Conservation (phyloP, 495 filamentous ascomycete genomes). For the Aspergillus sclerotioniger region DNA sequence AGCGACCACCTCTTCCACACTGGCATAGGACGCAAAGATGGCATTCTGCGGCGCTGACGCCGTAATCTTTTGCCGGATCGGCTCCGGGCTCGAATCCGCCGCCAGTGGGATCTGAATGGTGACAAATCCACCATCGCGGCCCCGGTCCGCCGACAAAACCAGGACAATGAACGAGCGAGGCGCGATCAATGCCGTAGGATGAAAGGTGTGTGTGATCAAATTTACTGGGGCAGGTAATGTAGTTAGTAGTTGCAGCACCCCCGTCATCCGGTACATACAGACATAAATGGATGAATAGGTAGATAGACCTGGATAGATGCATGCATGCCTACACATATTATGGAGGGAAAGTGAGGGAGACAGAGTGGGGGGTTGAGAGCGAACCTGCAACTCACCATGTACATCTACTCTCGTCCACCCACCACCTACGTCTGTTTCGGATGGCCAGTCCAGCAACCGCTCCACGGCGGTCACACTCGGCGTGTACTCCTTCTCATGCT, state of each 20-base stretch:
- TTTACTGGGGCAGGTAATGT: slow-evolving; percentile 27
- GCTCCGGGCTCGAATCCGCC: slow-evolving; percentile 26
- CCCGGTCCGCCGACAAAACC: slow-evolving; percentile 31
- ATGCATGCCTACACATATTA: no score
- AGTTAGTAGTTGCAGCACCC: no score
- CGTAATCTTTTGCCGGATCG: slow-evolving; percentile 30
- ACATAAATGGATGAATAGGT: not conserved
- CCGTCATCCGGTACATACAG: not conserved
- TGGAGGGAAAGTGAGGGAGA: no score
- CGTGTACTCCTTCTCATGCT: slow-evolving; percentile 71
- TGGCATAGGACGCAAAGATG: slow-evolving; percentile 56
- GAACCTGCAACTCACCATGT: slow-evolving; percentile 41
- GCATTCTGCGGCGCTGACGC: slow-evolving; percentile 35
- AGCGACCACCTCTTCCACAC: slow-evolving; percentile 56
- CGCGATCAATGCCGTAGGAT: slow-evolving; percentile 31
- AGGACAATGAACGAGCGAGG: slow-evolving; percentile 41
- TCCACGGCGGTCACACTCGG: slow-evolving; percentile 60
- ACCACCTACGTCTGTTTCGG: slow-evolving; percentile 36
- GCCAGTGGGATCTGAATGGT: slow-evolving; percentile 56
- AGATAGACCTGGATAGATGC: no score
- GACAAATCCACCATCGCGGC: slow-evolving; percentile 41
- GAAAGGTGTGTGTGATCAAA: slow-evolving; percentile 43
- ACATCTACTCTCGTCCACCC: slow-evolving; percentile 52
- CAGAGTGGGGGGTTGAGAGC: slow-evolving; percentile 46
- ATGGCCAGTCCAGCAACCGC: slow-evolving; percentile 51